phyloP scores from a whole-genome alignment of 257 asterid species.

The Solanum etuberosum region DNA sequence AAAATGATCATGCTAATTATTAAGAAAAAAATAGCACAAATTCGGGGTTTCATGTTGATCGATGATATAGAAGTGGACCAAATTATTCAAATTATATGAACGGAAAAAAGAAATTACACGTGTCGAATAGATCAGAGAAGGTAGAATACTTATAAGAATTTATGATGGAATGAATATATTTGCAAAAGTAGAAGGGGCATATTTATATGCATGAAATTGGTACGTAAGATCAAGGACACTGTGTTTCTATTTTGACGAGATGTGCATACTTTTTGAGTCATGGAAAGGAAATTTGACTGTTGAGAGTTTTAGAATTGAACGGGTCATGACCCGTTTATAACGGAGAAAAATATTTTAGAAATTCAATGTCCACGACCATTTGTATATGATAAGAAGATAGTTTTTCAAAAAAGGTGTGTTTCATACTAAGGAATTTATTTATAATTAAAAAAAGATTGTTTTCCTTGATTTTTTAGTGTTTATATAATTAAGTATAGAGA shows the following conservation, averaged over 20 bases:
- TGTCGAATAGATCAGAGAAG: background rate
- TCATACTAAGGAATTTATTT: background rate
- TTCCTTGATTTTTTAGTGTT: background rate
- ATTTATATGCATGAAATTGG: background rate
- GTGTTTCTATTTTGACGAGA: background rate
- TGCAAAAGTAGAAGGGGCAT: background rate
- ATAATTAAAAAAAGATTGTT: background rate
- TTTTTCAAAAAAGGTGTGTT: background rate
- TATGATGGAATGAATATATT: background rate
- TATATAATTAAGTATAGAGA: background rate
- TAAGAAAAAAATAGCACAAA: background rate
- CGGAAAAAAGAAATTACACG: background rate
- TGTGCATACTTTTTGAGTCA: background rate
- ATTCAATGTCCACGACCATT: background rate
- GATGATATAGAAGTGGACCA: background rate
- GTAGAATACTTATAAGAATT: background rate
- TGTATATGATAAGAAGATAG: too few species aligned
- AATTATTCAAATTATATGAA: background rate
- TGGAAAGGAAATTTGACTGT: background rate
- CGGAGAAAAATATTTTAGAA: background rate
- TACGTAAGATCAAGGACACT: background rate
- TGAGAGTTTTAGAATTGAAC: background rate
- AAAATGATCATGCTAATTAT: background rate
- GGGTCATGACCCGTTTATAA: background rate
- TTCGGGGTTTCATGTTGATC: background rate